Evolutionary conservation across 2,329 filamentous ascomycete species (phyloP).

Genomic region (Rasamsonia emersonii): DNA sequence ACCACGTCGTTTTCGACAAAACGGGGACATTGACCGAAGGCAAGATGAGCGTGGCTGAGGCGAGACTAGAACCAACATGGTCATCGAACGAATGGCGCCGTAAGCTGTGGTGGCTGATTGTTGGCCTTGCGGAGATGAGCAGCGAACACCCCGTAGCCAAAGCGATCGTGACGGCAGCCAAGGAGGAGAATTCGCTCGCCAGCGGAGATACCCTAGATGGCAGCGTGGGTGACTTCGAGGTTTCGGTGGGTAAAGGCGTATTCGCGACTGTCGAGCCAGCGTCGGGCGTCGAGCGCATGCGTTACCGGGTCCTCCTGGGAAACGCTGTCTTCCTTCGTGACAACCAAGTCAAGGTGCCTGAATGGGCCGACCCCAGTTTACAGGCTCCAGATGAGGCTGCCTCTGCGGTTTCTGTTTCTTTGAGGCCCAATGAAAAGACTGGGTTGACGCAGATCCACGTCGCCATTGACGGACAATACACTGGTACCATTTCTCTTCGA

Average conservation of each 20-base stretch:
- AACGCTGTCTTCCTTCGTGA: slow-evolving; percentile 70
- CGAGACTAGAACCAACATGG: slow-evolving; percentile 62
- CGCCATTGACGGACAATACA: slow-evolving; percentile 72
- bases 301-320: slow-evolving; percentile 74
- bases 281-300: slow-evolving; percentile 55
- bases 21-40: slow-evolving; percentile 91
- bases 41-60: slow-evolving; percentile 82
- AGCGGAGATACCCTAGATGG: slow-evolving; percentile 70
- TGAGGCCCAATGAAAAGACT: slow-evolving; percentile 36
- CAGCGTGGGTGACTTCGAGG: slow-evolving; percentile 75
- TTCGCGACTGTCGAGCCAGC: slow-evolving; percentile 72
- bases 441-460: slow-evolving; percentile 89
- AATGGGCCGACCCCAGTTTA: slow-evolving; percentile 29
- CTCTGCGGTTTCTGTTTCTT: slow-evolving; percentile 19
- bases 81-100: slow-evolving; percentile 57
- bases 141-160: slow-evolving; percentile 95
- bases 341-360: slow-evolving; percentile 51
- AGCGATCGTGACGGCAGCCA: slow-evolving; percentile 70
- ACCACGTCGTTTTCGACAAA: slow-evolving; percentile 87
- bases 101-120: slow-evolving; percentile 87
- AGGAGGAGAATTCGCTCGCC: slow-evolving; percentile 63
- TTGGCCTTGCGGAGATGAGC: slow-evolving; percentile 90
- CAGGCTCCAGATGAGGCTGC: slow-evolving; percentile 14
- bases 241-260: slow-evolving; percentile 75
- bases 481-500: slow-evolving; percentile 72